phyloP scores from a whole-genome alignment of 2,329 filamentous ascomycete species.

The Pyricularia sp. region DNA sequence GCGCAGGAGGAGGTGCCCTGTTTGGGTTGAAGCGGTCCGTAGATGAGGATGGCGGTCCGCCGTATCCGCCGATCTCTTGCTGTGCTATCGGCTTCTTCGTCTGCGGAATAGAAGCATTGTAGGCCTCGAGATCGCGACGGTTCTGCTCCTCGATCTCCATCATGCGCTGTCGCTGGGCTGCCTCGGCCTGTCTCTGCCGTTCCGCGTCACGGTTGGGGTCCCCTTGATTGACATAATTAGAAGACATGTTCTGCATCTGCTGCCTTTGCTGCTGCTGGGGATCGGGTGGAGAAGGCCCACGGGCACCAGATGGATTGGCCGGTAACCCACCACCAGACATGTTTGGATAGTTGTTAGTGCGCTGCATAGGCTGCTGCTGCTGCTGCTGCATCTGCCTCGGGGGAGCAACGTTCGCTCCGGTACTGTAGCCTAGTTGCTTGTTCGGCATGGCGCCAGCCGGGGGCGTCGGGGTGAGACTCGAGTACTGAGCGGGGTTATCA shows the following conservation, averaged over 20 bases:
- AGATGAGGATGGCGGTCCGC: conserved; percentile 32
- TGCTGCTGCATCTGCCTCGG: conserved; percentile 41
- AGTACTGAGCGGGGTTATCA: conserved; percentile 56
- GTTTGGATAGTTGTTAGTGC: conserved; percentile 24
- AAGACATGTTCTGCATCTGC: conserved; percentile 43
- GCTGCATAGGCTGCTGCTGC: not conserved
- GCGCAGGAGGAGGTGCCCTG: conserved; percentile 71
- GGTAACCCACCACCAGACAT: conserved; percentile 2
- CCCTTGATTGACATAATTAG: conserved; percentile 36
- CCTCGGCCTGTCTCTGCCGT: conserved; percentile 49
- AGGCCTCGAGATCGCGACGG: conserved; percentile 68
- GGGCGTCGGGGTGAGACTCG: conserved; percentile 55
- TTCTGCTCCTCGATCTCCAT: conserved; percentile 51
- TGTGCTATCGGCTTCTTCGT: conserved; percentile 69
- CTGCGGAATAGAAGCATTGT: conserved; percentile 81
- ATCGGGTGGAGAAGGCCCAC: not conserved
- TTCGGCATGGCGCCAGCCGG: conserved; percentile 41
- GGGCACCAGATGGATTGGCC: not conserved
- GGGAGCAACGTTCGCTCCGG: conserved; percentile 48
- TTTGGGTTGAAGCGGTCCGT: conserved; percentile 69
- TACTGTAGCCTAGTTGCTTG: conserved; percentile 49
- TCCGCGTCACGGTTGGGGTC: conserved; percentile 41
- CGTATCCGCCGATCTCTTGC: conserved; percentile 72
- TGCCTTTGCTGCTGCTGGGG: conserved; percentile 36
- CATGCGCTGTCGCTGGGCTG: conserved; percentile 38